Base-by-base conservation (phyloP, 2,329 filamentous ascomycete species). In the Hawksworthiomyces lignivorus region DNA sequence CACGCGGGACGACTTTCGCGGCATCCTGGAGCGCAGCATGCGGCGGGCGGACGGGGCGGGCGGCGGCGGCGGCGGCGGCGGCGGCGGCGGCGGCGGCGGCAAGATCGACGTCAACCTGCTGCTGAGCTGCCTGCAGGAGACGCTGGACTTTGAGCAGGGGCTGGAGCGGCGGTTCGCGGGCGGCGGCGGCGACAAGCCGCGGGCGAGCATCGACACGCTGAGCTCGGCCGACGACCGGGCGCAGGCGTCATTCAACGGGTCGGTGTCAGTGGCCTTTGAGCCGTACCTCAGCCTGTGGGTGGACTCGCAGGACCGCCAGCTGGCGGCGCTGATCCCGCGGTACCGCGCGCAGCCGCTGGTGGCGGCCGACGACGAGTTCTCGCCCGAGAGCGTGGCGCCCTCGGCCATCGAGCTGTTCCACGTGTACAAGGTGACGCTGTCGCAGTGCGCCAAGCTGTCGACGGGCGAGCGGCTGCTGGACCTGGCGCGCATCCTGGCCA, bases 221-320 rank as follows among this genome's bases (percentile, higher is more conserved):
- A 83, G 80, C 47, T 94, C 87, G 2, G 69, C 77, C 8, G 85
- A 89, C 46, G 85, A 88, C 39, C 81, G 81, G 51, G 69, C 80
- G 0, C 80, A 85, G 17, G 82, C 77, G 42, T n/a, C n/a, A n/a
- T 96, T 96, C 60, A 84, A 86, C 42, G 87, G 94, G 43, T 82
- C 87, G 4, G 95, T 98, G 47, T 97, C 92, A 0, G 87, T 94
- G 48, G 92, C 92, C 1, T 98, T 98, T 56, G 92, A 97, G 63
- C 92, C 92, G 1, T 98, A 97, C 60, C 73, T 98, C 50, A 95
- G 87, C 58, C 68, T 98, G 4, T 98, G 92, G 92, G 88, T 98
- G 2, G 90, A 97, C 46, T 90, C 87, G 9, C 92, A 97, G 62
- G 90, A 96, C 62, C 90, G 81, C 61, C 83, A 94, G 54, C 70